These are phyloP conservation scores for Oryza officinalis DNA, from an alignment of 176 grass and related monocot species.

Conservation along the genomic window DNA sequence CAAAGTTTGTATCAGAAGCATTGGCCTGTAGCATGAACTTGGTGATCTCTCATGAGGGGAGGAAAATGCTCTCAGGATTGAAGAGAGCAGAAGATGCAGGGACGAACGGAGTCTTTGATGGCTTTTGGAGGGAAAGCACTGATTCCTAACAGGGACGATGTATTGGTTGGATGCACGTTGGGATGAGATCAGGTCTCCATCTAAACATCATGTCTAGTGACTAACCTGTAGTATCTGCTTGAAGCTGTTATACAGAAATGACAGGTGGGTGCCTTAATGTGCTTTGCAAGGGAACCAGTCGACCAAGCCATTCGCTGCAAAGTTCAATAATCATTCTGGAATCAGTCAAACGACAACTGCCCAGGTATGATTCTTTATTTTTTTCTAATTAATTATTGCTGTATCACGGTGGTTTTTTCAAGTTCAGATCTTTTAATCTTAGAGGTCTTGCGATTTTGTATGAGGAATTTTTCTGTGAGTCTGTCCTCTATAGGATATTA, in stretches of 20 bases:
- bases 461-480: not conserved
- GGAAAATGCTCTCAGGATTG: slow-evolving; percentile 27
- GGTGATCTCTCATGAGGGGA: slow-evolving; percentile 38
- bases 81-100: slow-evolving; percentile 13
- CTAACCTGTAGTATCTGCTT: slow-evolving; percentile 8
- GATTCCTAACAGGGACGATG: not conserved
- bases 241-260: slow-evolving; percentile 24
- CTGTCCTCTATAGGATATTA: not conserved
- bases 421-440: not conserved
- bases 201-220: slow-evolving; percentile 20
- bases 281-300: slow-evolving; percentile 18
- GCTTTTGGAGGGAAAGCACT: slow-evolving; percentile 31
- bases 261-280: slow-evolving; percentile 23
- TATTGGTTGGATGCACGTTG: slow-evolving; percentile 48
- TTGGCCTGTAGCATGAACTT: slow-evolving; percentile 16
- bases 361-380: not conserved
- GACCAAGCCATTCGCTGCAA: slow-evolving; percentile 23
- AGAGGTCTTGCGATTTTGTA: not conserved
- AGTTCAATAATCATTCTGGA: slow-evolving; percentile 13
- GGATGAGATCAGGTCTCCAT: slow-evolving; percentile 18
- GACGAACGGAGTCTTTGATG: slow-evolving; percentile 29
- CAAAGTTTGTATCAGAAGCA: slow-evolving; percentile 44
- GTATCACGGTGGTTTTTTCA: slow-evolving; percentile 19
- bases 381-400: not conserved
- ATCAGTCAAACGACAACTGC: slow-evolving; percentile 11